Base-by-base conservation (phyloP, 176 grass and related monocot genomes). In the Triticum timopheevii region DNA sequence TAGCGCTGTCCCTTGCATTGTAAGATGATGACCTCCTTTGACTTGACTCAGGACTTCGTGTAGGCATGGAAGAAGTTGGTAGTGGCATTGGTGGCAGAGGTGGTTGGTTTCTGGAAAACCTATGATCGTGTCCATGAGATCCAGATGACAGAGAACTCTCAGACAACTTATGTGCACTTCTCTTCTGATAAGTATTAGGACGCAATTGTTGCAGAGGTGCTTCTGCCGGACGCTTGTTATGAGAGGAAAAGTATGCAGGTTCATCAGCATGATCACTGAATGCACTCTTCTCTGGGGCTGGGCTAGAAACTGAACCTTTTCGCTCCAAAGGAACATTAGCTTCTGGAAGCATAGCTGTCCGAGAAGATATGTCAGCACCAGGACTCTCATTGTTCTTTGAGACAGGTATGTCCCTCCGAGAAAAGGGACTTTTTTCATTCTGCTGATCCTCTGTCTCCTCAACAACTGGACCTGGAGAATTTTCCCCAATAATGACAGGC, bases 71-170 rank as follows among this genome's bases (percentile, higher is more conserved):
- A 86, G 76, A 63, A 85, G 30, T 59, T 82, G 96, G 90, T 68
- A 92, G 93, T n/a, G 96, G 96, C 75, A 86, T 96, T 13, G 88
- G 88, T 77, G 96, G 96, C 76, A 98, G 76, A 86, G 96, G 96
- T 67, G 90, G 96, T 65, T 98, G 92, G 83, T 80, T 94, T 61
- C 80, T 93, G 67, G 67, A 76, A 92, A 83, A 4, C 33, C 80
- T 92, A 80, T 69, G 86, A 65, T 92, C 86, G 77, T 92, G 83
- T 59, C 87, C 76, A 80, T 65, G 80, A 34, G 80, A 90, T 65
- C 82, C 85, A 83, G 82, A 80, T 65, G 87, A 79, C 42, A 84
- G 0, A 80, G 88, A 88, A 84, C 42, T 63, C 33, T 95, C 93
- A 49, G 79, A 62, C 31, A 82, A 74, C 25, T 79, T 89, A 5